These are phyloP conservation scores for Ophiostoma ulmi DNA, from an alignment of 2,329 filamentous ascomycete genomes.

Conservation along the genomic window DNA sequence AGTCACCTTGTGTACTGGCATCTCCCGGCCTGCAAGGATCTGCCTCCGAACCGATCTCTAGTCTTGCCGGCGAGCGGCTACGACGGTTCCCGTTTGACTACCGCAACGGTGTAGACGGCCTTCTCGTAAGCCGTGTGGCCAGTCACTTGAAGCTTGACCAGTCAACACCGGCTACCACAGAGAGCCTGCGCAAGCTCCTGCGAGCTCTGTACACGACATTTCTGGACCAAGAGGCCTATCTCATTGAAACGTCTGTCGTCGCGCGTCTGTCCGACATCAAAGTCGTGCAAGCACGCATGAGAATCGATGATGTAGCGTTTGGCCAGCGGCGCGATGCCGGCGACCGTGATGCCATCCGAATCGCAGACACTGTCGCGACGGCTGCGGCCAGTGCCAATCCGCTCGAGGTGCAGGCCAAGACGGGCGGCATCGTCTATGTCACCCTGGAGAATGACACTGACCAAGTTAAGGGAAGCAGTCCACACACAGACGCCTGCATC, in stretches of 20 bases:
- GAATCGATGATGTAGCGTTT: conserved; percentile 45
- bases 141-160: conserved; percentile 48
- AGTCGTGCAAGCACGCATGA: conserved; percentile 41
- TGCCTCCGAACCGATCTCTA: background rate
- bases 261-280: conserved; percentile 25
- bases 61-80: background rate
- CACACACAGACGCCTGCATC: conserved; percentile 42
- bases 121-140: conserved; percentile 40
- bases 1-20: conserved; percentile 59
- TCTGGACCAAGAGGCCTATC: conserved; percentile 42
- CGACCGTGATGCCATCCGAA: conserved; percentile 1
- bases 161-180: conserved; percentile 36
- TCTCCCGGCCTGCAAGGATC: conserved; percentile 38
- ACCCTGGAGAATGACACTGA: conserved; percentile 42
- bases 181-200: conserved; percentile 46
- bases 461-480: conserved; percentile 23
- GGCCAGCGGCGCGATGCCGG: conserved; percentile 38
- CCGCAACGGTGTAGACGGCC: conserved; percentile 41
- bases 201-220: conserved; percentile 50
- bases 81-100: conserved; percentile 61
- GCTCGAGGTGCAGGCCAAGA: conserved; percentile 39
- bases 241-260: conserved; percentile 39
- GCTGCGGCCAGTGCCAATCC: conserved; percentile 32
- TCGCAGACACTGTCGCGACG: conserved; percentile 12
- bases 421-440: conserved; percentile 74